Conservation (phyloP, 2,329 filamentous ascomycete species). For the Penicillium aurantiogriseum region DNA sequence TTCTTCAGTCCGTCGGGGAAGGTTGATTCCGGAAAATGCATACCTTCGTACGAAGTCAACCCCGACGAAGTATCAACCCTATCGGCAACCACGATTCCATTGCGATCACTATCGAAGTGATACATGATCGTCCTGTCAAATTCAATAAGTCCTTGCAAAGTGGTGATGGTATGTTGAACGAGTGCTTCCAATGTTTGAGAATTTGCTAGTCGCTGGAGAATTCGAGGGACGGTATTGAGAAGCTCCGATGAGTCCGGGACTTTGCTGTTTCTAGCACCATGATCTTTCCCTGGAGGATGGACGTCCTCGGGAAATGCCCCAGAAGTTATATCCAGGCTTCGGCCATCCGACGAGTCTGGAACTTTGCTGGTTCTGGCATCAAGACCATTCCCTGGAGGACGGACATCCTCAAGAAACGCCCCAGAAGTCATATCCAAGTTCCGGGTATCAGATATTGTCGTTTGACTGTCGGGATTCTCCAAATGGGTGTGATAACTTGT, state of each 20-base stretch:
- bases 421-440: not conserved
- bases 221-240: slow-evolving; percentile 85
- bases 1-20: slow-evolving; percentile 82
- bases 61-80: slow-evolving; percentile 73
- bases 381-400: not conserved
- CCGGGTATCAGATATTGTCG: not conserved
- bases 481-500: not conserved
- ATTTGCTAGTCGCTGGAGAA: slow-evolving; percentile 76
- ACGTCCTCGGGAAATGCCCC: not conserved
- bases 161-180: slow-evolving; percentile 74
- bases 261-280: not conserved
- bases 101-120: slow-evolving; percentile 77
- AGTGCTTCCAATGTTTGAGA: slow-evolving; percentile 70
- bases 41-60: slow-evolving; percentile 74
- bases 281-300: not conserved
- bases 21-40: slow-evolving; percentile 81
- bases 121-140: slow-evolving; percentile 91
- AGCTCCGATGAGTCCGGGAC: slow-evolving; percentile 56
- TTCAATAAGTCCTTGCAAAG: slow-evolving; percentile 78
- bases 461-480: not conserved
- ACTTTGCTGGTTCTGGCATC: not conserved
- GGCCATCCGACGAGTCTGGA: slow-evolving; percentile 29
- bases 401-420: not conserved
- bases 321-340: not conserved
- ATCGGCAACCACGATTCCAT: slow-evolving; percentile 84